Evolutionary conservation across 768 basidiomycete species (phyloP).

Genomic region (Lentinula edodes): DNA sequence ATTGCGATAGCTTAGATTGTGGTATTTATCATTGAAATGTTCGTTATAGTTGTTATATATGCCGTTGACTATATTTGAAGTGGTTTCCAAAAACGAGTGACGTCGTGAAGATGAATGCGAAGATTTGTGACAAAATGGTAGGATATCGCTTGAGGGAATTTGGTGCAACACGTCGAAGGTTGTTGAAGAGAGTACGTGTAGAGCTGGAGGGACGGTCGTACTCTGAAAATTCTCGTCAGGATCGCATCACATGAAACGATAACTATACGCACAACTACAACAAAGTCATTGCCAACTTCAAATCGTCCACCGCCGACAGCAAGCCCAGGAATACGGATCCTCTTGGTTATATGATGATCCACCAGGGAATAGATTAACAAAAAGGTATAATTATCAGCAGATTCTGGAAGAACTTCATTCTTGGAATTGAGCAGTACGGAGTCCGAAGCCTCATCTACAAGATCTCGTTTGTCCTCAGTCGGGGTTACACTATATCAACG

Average conservation of each 20-base stretch:
- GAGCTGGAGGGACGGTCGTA: slow-evolving; percentile 46
- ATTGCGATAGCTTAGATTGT: slow-evolving; percentile 14
- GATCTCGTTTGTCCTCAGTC: slow-evolving; percentile 1
- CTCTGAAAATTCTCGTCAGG: slow-evolving; percentile 31
- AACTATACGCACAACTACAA: slow-evolving; percentile 48
- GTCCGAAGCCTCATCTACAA: slow-evolving; percentile 2
- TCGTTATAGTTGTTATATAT: slow-evolving; percentile 11
- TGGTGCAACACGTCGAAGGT: slow-evolving; percentile 47
- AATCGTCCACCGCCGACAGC: slow-evolving; percentile 29
- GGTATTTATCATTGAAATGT: slow-evolving; percentile 13
- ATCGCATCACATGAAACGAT: background rate
- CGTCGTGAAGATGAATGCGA: slow-evolving; percentile 8
- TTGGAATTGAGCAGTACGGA: slow-evolving; percentile 4
- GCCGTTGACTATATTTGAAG: slow-evolving; percentile 10
- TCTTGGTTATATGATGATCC: slow-evolving; percentile 22
- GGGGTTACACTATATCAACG: background rate
- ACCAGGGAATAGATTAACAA: slow-evolving; percentile 4
- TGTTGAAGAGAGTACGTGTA: slow-evolving; percentile 52
- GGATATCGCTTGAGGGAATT: slow-evolving; percentile 41
- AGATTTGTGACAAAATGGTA: slow-evolving; percentile 34
- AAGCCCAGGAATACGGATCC: slow-evolving; percentile 33
- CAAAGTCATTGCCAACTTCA: slow-evolving; percentile 40
- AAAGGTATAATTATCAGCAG: background rate
- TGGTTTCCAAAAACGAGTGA: slow-evolving; percentile 8
- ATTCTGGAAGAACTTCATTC: background rate